phyloP scores from a whole-genome alignment of 306 rosid species.

The Medicago ruthenica region DNA sequence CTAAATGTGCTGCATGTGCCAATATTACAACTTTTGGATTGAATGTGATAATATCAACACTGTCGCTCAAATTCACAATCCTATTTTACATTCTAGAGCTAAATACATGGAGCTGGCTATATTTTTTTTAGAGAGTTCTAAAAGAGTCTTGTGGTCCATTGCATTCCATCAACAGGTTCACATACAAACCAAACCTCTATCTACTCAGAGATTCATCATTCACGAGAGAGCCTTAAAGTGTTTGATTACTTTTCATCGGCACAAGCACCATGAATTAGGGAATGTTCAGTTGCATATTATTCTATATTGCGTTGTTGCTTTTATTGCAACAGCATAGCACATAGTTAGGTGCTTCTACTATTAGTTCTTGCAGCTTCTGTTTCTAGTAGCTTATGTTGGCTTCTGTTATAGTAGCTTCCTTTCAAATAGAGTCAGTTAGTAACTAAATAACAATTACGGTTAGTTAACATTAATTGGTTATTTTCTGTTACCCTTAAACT shows the following conservation, averaged over 20 bases:
- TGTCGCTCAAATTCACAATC: not conserved
- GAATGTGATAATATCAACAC: not conserved
- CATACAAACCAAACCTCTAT: not conserved
- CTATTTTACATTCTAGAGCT: not conserved
- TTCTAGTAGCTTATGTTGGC: not conserved
- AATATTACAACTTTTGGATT: not conserved
- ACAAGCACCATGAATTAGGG: not conserved
- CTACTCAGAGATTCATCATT: not conserved
- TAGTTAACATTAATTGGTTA: not conserved
- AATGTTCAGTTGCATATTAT: not conserved
- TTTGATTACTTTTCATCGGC: not conserved
- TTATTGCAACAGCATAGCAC: not conserved
- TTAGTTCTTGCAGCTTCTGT: not conserved
- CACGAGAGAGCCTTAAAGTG: not conserved
- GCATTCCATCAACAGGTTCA: not conserved
- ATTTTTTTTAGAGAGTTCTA: not conserved
- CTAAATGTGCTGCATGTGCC: not conserved
- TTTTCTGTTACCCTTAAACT: too few species aligned
- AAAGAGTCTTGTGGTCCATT: not conserved
- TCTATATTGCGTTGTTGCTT: not conserved
- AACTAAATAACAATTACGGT: not conserved
- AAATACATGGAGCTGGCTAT: not conserved
- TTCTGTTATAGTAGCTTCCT: not conserved
- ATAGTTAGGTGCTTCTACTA: not conserved
- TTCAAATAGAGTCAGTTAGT: not conserved